These are phyloP conservation scores for Paraglomus brasilianum DNA, from an alignment of 192 early-diverging fungal genomes.

Conservation along the genomic window DNA sequence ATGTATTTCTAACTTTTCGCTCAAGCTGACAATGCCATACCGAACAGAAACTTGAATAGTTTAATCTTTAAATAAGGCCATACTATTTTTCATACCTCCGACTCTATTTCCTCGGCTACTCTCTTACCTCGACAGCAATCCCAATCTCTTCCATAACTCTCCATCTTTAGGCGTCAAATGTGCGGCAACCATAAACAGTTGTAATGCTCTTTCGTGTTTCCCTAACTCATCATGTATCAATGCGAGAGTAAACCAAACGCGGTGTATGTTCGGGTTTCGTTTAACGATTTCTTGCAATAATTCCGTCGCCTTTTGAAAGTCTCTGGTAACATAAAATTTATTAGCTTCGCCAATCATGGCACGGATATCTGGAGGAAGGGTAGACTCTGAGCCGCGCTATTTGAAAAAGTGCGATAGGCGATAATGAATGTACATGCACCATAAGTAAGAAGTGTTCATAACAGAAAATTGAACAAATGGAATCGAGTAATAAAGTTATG, in stretches of 20 bases:
- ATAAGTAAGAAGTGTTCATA: too few relatives aligned
- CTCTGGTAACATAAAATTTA: slow-evolving; percentile 61
- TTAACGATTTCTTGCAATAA: slow-evolving; percentile 78
- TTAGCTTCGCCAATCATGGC: slow-evolving; percentile 76
- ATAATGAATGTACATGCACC: too few relatives aligned
- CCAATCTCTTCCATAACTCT: slow-evolving; percentile 81
- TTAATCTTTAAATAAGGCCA: too few relatives aligned
- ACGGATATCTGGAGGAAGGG: slow-evolving; percentile 48
- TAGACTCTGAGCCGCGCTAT: slow-evolving; percentile 8
- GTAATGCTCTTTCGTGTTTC: slow-evolving; percentile 65
- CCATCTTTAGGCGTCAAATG: slow-evolving; percentile 75
- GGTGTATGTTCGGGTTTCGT: slow-evolving; percentile 62
- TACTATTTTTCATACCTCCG: neutral
- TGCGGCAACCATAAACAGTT: slow-evolving; percentile 86
- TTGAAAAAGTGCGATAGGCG: neutral
- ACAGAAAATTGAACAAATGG: neutral
- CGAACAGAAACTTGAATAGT: neutral
- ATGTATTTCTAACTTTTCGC: slow-evolving; percentile 5
- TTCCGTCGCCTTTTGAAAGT: slow-evolving; percentile 72
- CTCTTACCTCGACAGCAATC: slow-evolving; percentile 63
- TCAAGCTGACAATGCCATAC: neutral
- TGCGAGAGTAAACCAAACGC: slow-evolving; percentile 89
- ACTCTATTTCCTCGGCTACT: neutral
- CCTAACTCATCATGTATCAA: slow-evolving; percentile 88
- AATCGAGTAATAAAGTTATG: neutral